These are phyloP conservation scores for Podaxis sp. DNA, from an alignment of 768 basidiomycete species.

Conservation along the genomic window DNA sequence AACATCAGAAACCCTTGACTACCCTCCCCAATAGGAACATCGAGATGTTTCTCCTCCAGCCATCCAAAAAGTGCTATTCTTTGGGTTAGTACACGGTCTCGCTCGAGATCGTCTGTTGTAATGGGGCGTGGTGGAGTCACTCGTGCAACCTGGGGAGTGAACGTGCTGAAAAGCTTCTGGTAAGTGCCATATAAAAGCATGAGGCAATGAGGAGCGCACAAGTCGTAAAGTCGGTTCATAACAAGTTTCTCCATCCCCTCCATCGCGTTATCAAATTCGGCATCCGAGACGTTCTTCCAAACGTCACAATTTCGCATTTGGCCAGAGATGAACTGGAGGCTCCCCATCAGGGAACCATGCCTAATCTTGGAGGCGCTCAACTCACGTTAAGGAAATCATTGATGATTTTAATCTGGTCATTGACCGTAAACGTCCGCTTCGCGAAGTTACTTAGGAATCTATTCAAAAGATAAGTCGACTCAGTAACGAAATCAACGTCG, in stretches of 20 bases:
- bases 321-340: conserved; percentile 72
- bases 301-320: conserved; percentile 85
- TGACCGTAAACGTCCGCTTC: conserved; percentile 86
- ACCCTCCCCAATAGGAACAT: conserved; percentile 76
- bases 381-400: conserved; percentile 87
- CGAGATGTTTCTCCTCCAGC: conserved; percentile 86
- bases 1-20: conserved; percentile 83
- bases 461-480: not conserved
- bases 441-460: conserved; percentile 94
- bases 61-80: conserved; percentile 89
- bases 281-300: conserved; percentile 74
- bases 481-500: not conserved
- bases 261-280: conserved; percentile 93
- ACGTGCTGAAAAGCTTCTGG: conserved; percentile 56
- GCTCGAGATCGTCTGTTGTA: conserved; percentile 94
- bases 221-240: conserved; percentile 96
- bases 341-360: not conserved
- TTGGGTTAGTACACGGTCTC: conserved; percentile 86
- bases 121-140: conserved; percentile 68
- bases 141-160: conserved; percentile 78
- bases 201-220: conserved; percentile 47
- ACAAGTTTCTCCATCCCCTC: conserved; percentile 99
- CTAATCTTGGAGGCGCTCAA: conserved; percentile 12
- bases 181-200: not conserved
- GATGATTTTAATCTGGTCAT: conserved; percentile 93